Evolutionary conservation across 2,329 filamentous ascomycete genomes (phyloP).

Genomic region (Microsporum canis): DNA sequence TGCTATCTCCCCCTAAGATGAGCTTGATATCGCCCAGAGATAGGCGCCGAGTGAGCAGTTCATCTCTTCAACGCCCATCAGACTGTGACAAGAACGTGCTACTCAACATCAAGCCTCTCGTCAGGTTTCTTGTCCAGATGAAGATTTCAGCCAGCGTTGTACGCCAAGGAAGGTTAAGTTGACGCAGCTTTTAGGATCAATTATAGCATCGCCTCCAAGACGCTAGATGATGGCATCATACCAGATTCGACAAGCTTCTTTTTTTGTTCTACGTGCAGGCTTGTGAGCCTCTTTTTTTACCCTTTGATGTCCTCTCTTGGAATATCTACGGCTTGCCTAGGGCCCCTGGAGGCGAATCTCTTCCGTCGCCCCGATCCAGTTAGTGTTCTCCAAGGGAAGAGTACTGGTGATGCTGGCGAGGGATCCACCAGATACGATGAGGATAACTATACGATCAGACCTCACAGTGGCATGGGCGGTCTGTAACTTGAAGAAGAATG

Average conservation of each 20-base stretch:
- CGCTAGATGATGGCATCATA: neutral
- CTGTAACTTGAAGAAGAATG: neutral
- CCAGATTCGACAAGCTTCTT: neutral
- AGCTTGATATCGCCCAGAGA: slow-evolving; percentile 1
- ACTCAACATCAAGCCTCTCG: neutral
- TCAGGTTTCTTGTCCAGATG: neutral
- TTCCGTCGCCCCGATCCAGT: slow-evolving; percentile 1
- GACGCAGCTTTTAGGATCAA: neutral
- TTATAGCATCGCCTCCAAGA: neutral
- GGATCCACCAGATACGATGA: neutral
- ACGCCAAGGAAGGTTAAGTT: slow-evolving; percentile 3
- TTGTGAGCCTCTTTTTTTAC: neutral
- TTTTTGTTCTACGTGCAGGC: neutral
- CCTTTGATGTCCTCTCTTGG: neutral
- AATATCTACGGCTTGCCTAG: neutral
- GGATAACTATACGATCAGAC: slow-evolving; percentile 5
- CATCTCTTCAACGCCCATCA: neutral
- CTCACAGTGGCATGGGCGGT: slow-evolving; percentile 1
- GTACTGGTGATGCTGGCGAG: neutral
- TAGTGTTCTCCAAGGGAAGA: neutral
- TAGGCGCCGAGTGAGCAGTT: neutral
- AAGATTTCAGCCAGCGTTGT: neutral
- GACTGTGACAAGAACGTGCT: neutral
- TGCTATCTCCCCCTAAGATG: neutral
- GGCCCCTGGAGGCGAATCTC: neutral